Conservation (phyloP, 176 grass and related monocot genomes). For the Echinochloa phyllopogon region DNA sequence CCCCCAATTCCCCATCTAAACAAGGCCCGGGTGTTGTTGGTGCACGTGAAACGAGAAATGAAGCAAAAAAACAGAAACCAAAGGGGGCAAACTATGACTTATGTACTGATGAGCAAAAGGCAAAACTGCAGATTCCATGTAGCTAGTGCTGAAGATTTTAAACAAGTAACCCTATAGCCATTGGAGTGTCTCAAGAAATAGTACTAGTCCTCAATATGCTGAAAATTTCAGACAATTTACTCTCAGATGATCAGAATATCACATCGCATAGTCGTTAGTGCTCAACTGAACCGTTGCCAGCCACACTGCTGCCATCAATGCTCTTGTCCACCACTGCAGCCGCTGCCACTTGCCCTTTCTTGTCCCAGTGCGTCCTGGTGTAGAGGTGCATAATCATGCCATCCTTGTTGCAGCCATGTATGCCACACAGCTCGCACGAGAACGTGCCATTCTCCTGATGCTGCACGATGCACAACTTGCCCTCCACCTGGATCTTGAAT, state of each 20-base stretch:
- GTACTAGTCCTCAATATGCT: no score
- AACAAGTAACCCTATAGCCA: not conserved
- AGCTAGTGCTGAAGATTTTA: not conserved
- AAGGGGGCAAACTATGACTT: no score
- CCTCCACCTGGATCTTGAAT: slow-evolving; percentile 35
- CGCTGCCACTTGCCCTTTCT: not conserved
- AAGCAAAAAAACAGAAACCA: no score
- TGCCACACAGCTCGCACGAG: slow-evolving; percentile 30
- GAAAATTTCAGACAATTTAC: no score
- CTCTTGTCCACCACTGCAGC: not conserved
- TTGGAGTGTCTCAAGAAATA: not conserved
- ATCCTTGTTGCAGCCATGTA: slow-evolving; percentile 21
- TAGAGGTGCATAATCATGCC: slow-evolving; percentile 42
- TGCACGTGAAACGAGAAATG: no score
- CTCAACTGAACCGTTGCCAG: not conserved
- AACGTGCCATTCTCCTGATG: slow-evolving; percentile 6
- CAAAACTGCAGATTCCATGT: not conserved
- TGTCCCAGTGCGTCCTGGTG: slow-evolving; percentile 28
- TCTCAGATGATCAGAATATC: not conserved
- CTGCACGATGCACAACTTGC: slow-evolving; percentile 11
- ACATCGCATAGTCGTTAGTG: not conserved
- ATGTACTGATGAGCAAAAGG: not conserved
- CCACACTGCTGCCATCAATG: no score
- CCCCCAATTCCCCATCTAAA: no score
- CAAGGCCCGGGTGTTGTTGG: no score